Evolutionary conservation across 164 flowering plant genomes (phyloP).

Genomic region (Stephania cephalantha): DNA sequence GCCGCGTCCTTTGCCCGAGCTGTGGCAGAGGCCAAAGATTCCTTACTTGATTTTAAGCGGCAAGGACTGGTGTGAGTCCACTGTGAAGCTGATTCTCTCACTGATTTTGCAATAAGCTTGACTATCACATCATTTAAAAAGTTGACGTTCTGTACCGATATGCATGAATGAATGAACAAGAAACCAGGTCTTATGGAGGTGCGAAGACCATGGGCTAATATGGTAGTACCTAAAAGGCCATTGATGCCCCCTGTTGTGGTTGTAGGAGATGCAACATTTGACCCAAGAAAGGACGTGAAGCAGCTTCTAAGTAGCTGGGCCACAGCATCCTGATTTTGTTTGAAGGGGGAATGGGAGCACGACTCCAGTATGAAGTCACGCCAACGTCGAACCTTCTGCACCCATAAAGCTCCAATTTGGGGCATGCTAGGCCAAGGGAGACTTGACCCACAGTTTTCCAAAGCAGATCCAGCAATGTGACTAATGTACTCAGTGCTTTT

Average conservation of each 20-base stretch:
- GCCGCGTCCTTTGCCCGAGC: slow-evolving; percentile 64
- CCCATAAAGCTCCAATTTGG: slow-evolving; percentile 73
- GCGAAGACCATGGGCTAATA: slow-evolving; percentile 33
- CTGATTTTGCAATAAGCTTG: slow-evolving; percentile 45
- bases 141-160: slow-evolving; percentile 41
- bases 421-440: slow-evolving; percentile 86
- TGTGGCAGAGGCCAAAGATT: slow-evolving; percentile 55
- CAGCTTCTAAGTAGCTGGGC: slow-evolving; percentile 75
- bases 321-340: slow-evolving; percentile 58
- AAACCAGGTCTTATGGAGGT: slow-evolving; percentile 69
- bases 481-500: slow-evolving; percentile 53
- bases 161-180: slow-evolving; percentile 63
- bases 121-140: slow-evolving; percentile 50
- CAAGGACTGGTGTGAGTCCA: slow-evolving; percentile 31
- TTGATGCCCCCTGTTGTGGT: slow-evolving; percentile 35
- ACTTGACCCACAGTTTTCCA: slow-evolving; percentile 56
- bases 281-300: slow-evolving; percentile 60
- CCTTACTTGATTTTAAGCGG: slow-evolving; percentile 39
- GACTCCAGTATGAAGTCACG: slow-evolving; percentile 64
- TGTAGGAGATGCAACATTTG: slow-evolving; percentile 23
- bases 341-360: slow-evolving; percentile 61
- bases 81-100: slow-evolving; percentile 38
- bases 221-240: slow-evolving; percentile 53
- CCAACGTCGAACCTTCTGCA: slow-evolving; percentile 84
- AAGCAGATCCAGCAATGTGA: slow-evolving; percentile 62